Evolutionary conservation across 1,284 basidiomycete species (phyloP), one percentile per base, ranked within the genome.

Genomic region (Naganishia cerealis): DNA sequence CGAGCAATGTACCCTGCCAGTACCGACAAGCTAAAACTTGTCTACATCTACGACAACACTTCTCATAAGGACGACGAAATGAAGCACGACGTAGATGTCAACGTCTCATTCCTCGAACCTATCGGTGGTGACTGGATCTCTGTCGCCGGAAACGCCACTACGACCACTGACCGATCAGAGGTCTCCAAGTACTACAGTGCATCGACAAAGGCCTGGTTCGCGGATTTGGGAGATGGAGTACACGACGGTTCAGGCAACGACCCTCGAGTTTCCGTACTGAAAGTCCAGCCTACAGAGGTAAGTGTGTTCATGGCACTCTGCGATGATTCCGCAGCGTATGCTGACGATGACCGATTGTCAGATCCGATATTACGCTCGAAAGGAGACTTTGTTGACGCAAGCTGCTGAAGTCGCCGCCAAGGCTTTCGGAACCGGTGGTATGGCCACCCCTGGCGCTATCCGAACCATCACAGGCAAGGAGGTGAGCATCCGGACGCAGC

Each of bases 91-190:
- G 73, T 82, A 1, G 86, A 91, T 75, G 89, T 90, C 72, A 93
- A 93, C 76, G 86, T 94, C 67, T 87, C 86, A 50, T 94, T 90
- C 81, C 87, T 86, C 74, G 87, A 93, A 74, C 83, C 85, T 38
- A 82, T 84, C 38, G 85, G 86, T 10, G 92, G 90, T 8, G 86
- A 87, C 74, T 96, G 93, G 93, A 90, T 87, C 0, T 92, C 90
- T 76, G 90, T 89, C 73, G 85, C 88, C 24, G 92, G 92, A 62
- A 87, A 81, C 65, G 92, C 91, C 16, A 72, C 46, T 71, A 75
- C 75, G 4, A 70, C 71, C n/a, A 83, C 86, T 71, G 87, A 92
- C 78, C 83, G 83, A 46, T 84, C 85, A 9, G 76, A 86, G 66
- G 87, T 93, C 71, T 86, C 86, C 72, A 86, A 88, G 74, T 83